Conservation (phyloP, 371 early-diverging fungal genomes). For the Capillidium rhysosporum region DNA sequence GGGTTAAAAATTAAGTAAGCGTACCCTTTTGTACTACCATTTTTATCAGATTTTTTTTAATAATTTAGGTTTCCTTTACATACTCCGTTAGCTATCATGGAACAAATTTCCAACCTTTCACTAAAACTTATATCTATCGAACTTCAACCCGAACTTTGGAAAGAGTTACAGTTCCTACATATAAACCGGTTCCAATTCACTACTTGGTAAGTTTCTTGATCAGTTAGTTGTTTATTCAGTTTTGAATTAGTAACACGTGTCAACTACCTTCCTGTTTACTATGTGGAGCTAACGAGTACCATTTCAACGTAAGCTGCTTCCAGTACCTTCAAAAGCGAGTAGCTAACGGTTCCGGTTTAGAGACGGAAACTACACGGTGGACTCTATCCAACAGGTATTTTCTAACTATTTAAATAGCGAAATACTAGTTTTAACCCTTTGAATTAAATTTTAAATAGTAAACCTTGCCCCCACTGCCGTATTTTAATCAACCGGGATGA, state of each 20-base stretch:
- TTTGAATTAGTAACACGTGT: constrained; percentile 13
- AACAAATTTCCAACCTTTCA: constrained; percentile 15
- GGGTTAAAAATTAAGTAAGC: neutral
- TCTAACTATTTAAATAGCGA: too few relatives aligned
- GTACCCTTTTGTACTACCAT: neutral
- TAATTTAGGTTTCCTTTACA: neutral
- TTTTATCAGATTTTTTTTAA: too few relatives aligned
- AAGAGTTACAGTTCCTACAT: constrained; percentile 40
- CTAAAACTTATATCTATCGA: constrained; percentile 27
- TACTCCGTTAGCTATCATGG: constrained; percentile 1
- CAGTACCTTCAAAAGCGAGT: constrained; percentile 20
- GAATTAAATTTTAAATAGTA: constrained; percentile 14
- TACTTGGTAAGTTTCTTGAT: constrained; percentile 22
- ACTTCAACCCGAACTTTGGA: constrained; percentile 34
- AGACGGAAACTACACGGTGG: constrained; percentile 23
- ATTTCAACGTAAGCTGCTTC: constrained; percentile 22
- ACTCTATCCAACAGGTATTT: constrained; percentile 24
- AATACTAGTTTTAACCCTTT: neutral
- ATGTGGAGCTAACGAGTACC: constrained; percentile 29
- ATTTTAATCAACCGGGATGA: constrained; percentile 57
- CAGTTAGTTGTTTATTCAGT: constrained; percentile 1
- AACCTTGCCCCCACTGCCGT: constrained; percentile 45
- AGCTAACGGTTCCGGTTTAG: constrained; percentile 9
- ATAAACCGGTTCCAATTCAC: constrained; percentile 26
- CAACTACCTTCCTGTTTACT: constrained; percentile 24